phyloP scores from a whole-genome alignment of 2,329 filamentous ascomycete genomes.

The Colletotrichum siamense region DNA sequence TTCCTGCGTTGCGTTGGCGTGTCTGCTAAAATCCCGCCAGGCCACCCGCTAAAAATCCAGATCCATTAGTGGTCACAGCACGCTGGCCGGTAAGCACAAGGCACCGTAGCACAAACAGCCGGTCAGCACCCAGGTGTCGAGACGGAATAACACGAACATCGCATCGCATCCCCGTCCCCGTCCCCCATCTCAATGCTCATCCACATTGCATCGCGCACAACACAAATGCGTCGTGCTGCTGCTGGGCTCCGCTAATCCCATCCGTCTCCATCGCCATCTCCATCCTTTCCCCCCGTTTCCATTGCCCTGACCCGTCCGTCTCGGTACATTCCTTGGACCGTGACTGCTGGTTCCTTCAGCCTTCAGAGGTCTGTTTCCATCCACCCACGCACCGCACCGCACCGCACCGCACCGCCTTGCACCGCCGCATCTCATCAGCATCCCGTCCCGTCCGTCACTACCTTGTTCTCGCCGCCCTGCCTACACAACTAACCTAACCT shows the following conservation, averaged over 20 bases:
- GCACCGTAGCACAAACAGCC: neutral
- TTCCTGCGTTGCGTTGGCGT: constrained; percentile 6
- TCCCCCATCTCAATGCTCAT: neutral
- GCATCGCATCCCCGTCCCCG: neutral
- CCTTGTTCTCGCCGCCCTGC: neutral
- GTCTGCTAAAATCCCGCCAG: neutral
- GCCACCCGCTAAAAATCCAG: neutral
- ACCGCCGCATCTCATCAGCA: constrained; percentile 19
- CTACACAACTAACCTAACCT: neutral
- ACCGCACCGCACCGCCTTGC: neutral
- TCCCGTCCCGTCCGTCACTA: constrained; percentile 3
- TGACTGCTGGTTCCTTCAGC: neutral
- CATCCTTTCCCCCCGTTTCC: neutral
- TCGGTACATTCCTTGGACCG: constrained; percentile 20
- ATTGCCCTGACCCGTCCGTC: constrained; percentile 5
- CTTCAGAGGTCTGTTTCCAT: neutral
- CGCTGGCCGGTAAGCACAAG: neutral
- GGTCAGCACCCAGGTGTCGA: neutral
- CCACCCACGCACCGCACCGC: neutral
- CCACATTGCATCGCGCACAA: constrained; percentile 10
- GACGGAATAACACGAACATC: neutral
- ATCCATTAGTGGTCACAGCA: neutral
- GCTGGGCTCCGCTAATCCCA: constrained; percentile 7
- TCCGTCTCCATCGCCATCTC: neutral
- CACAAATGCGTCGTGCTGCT: neutral